Percentiles rank a stretch among this genome's conserved stretches.
Evolutionary conservation across 768 basidiomycete species (phyloP).

Genomic region (Suillus subalutaceus): DNA sequence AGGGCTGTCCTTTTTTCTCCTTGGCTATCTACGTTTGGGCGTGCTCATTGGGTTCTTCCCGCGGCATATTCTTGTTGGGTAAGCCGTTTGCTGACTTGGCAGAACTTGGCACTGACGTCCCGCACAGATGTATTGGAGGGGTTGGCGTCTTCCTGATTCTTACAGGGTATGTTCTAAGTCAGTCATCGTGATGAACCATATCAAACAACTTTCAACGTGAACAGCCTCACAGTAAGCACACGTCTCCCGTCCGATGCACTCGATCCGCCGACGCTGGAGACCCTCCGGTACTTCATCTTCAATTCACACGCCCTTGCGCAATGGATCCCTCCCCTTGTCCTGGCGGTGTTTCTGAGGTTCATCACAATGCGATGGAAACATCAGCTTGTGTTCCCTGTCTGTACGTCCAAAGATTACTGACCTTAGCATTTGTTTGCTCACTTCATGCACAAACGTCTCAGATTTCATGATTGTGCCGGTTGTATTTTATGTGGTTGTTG

Average conservation of each 20-base stretch:
- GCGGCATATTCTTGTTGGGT: constrained; percentile 95
- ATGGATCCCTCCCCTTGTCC: constrained; percentile 77
- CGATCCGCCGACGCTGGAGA: constrained; percentile 58
- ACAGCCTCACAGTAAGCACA: constrained; percentile 81
- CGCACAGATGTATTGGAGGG: constrained; percentile 81
- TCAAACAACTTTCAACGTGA: background rate
- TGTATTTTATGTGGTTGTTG: constrained; percentile 82
- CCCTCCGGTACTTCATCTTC: constrained; percentile 69
- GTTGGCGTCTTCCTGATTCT: constrained; percentile 91
- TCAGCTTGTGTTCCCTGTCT: constrained; percentile 89
- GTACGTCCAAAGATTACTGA: constrained; percentile 46
- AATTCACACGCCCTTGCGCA: constrained; percentile 63
- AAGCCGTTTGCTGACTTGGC: constrained; percentile 26
- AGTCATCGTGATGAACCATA: background rate
- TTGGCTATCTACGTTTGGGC: constrained; percentile 84
- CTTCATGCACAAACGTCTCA: constrained; percentile 27
- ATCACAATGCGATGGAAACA: constrained; percentile 83
- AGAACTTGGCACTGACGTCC: background rate
- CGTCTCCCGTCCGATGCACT: constrained; percentile 82
- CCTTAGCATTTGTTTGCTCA: constrained; percentile 10
- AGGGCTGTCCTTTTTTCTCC: constrained; percentile 75
- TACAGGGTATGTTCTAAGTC: constrained; percentile 66
- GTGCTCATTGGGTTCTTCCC: constrained; percentile 94
- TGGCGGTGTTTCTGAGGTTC: constrained; percentile 77
- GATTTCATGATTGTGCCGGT: constrained; percentile 82